Percentiles rank a stretch among this genome's conserved stretches.
Conservation (phyloP, 768 basidiomycete species). For the Kwoniella sp. region DNA sequence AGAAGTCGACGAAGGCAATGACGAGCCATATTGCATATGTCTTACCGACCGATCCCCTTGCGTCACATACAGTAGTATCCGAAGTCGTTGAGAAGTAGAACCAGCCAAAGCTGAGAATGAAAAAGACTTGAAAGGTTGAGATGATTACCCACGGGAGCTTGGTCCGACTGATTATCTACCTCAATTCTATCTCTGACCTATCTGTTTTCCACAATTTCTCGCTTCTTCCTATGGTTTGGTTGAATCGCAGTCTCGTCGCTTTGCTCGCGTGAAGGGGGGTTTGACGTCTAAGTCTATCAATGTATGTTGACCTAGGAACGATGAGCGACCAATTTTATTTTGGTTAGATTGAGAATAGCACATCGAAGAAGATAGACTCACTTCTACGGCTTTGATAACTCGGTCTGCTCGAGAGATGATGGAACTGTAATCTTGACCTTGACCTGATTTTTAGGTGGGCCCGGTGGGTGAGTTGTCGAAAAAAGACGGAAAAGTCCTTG, state of each 20-base stretch:
- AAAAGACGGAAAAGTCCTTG: slow-evolving; percentile 4
- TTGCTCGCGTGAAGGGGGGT: neutral
- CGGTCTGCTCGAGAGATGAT: too few species aligned
- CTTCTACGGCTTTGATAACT: too few species aligned
- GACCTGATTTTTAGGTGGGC: too few species aligned
- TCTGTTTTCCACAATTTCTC: too few species aligned
- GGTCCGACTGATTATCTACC: neutral
- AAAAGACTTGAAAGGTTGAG: neutral
- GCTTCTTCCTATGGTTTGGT: too few species aligned
- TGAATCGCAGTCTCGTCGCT: neutral
- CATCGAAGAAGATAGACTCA: neutral
- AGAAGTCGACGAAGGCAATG: neutral
- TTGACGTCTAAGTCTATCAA: neutral
- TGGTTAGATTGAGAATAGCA: too few species aligned
- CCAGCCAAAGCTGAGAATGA: neutral
- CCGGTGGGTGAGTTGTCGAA: neutral
- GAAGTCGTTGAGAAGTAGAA: neutral
- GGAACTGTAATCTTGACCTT: too few species aligned
- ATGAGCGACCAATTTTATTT: too few species aligned
- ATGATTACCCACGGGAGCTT: neutral
- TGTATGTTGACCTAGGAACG: neutral
- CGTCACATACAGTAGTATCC: neutral
- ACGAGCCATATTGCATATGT: neutral
- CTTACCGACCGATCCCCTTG: neutral
- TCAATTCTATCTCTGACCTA: neutral